Evolutionary conservation across 2,329 filamentous ascomycete species (phyloP).

Genomic region (Aspergillus thermomutatus): DNA sequence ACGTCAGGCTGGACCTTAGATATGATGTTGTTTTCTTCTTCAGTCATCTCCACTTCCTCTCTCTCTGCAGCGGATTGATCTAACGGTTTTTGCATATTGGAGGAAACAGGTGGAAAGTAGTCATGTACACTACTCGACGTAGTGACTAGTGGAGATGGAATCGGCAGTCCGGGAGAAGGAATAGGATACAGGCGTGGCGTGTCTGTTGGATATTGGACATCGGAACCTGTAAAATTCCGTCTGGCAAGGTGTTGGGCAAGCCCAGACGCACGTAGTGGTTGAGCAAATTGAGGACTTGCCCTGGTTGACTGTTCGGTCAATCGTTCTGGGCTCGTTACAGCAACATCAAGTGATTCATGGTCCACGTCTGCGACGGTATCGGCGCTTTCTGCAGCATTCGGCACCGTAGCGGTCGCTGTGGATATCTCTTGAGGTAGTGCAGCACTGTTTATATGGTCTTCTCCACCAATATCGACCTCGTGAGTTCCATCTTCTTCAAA

Average conservation of each 20-base stretch:
- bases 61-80: not conserved
- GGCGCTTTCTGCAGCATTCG: not conserved
- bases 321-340: slow-evolving; percentile 2
- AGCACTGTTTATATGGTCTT: slow-evolving; percentile 4
- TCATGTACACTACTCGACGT: slow-evolving; percentile 20
- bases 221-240: slow-evolving; percentile 1
- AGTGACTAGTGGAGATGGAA: slow-evolving; percentile 38
- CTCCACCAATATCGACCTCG: slow-evolving; percentile 8
- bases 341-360: slow-evolving; percentile 6
- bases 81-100: slow-evolving; percentile 10
- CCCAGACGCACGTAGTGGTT: not conserved
- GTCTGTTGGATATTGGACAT: slow-evolving; percentile 23
- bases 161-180: slow-evolving; percentile 37
- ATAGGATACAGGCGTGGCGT: slow-evolving; percentile 39
- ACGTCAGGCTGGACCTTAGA: not conserved
- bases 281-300: slow-evolving; percentile 4
- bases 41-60: not conserved
- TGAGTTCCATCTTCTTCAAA: slow-evolving; percentile 22
- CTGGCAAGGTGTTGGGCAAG: not conserved
- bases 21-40: not conserved
- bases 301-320: not conserved
- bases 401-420: not conserved
- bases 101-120: slow-evolving; percentile 29
- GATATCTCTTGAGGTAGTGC: slow-evolving; percentile 4
- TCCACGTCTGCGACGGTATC: slow-evolving; percentile 1